Conservation (phyloP, 805 yeast genomes). For the Teunomyces lycoperdinae region DNA sequence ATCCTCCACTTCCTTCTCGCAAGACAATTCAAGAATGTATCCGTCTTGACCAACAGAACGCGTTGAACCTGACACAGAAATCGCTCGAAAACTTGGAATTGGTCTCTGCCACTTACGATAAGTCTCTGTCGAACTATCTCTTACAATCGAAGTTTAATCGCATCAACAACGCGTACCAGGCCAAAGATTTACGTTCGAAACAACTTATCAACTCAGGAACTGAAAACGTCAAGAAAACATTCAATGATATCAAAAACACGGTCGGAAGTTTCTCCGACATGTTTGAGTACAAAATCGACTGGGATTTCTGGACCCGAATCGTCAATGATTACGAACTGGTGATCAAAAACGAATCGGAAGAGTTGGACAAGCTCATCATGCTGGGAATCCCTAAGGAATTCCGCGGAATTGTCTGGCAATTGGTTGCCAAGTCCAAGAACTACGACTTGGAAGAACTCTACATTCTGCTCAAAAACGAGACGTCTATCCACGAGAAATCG, state of each 20-base stretch:
- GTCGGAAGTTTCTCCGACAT: conserved; percentile 41
- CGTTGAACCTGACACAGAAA: conserved; percentile 9
- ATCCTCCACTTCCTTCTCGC: conserved; percentile 36
- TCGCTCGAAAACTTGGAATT: conserved; percentile 11
- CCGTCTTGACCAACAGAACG: conserved; percentile 20
- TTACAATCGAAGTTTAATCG: conserved; percentile 58
- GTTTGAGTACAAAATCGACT: conserved; percentile 47
- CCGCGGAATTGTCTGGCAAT: conserved; percentile 91
- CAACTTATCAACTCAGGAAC: conserved; percentile 42
- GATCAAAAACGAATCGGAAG: conserved; percentile 59
- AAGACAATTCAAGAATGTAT: conserved; percentile 23
- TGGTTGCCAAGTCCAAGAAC: conserved; percentile 76
- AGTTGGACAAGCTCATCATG: conserved; percentile 59
- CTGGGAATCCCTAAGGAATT: conserved; percentile 82
- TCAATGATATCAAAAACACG: conserved; percentile 49
- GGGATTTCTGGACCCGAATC: conserved; percentile 87
- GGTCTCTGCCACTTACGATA: conserved; percentile 19
- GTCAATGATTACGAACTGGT: conserved; percentile 73
- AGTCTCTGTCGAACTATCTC: conserved; percentile 42
- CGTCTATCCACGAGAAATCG: conserved; percentile 66
- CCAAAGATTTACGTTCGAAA: conserved; percentile 50
- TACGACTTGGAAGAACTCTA: conserved; percentile 59
- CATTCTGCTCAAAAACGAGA: conserved; percentile 44
- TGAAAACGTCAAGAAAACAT: conserved; percentile 36
- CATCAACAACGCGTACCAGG: conserved; percentile 48